Evolutionary conservation across 257 asterid species (phyloP), one percentile per base, ranked within the genome.

Genomic region (Hygrophila difformis): DNA sequence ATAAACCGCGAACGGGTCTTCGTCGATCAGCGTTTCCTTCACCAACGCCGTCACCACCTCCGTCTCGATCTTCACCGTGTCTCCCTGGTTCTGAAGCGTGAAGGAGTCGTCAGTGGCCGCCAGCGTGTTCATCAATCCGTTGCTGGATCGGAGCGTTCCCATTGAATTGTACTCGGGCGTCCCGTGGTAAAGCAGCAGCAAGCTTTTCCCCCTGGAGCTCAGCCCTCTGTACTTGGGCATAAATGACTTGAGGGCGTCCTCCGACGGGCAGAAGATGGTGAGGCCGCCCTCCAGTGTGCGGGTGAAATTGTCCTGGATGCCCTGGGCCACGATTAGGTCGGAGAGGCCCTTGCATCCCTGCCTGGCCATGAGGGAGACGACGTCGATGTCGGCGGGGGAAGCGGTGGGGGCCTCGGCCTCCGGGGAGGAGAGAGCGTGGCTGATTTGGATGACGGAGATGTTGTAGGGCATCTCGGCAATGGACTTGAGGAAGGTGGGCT

Each of bases 361-460:
- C 29, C 53, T 65, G 4, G 56, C 23, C 81, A 78, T 66, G 12
- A 75, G 34, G 5, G 67, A 42, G 0, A 81, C 75, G 1, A 75
- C 7, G n/a, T 78, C 72, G 8, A 78, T n/a, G 4, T 66, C 75
- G 1, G 40, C 34, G 1, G 88, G 81, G 0, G 67, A 62, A 1
- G 59, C 68, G 0, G 63, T 51, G 0, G 88, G 88, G 5, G 88
- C 88, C 61, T 71, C 88, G 16, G 88, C 88, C 26, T 73, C 84
- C 8, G 83, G 62, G 0, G 84, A 75, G 1, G 72, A 19, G 17
- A 78, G 36, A 0, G 67, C 46, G 39, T 64, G 58, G 12, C 84
- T 75, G 20, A 78, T 78, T 44, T 78, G 88, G 19, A 78, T 66
- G 2, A 78, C 81, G 1, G 88, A 53, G 11, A 78, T 51, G n/a